Conservation (phyloP, 306 rosid species). For the Pachyrhizus erosus region DNA sequence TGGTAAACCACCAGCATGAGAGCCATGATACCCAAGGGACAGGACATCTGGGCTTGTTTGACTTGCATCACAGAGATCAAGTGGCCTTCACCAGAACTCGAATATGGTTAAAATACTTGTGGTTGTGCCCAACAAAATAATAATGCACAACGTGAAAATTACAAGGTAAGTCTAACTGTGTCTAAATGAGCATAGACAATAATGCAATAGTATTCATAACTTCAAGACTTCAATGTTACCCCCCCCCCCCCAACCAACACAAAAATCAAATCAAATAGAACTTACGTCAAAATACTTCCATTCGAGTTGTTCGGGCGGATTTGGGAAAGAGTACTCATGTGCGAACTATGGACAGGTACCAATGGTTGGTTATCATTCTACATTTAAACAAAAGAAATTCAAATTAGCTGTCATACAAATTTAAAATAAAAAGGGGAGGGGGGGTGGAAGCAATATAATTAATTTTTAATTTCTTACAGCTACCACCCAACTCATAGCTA, state of each 20-base stretch:
- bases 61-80: slow-evolving; percentile 85
- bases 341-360: slow-evolving; percentile 76
- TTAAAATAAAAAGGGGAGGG: neutral
- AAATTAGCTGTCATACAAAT: slow-evolving; percentile 38
- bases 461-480: neutral
- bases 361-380: slow-evolving; percentile 76
- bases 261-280: slow-evolving; percentile 32
- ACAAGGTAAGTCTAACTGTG: slow-evolving; percentile 2
- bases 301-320: slow-evolving; percentile 74
- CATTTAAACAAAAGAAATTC: slow-evolving; percentile 39
- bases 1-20: slow-evolving; percentile 75
- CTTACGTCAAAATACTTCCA: slow-evolving; percentile 88
- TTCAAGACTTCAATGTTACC: neutral
- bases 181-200: slow-evolving; percentile 21
- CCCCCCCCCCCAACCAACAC: neutral
- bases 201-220: slow-evolving; percentile 16
- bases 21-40: slow-evolving; percentile 72
- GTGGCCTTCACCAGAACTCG: slow-evolving; percentile 79
- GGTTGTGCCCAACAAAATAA: slow-evolving; percentile 19
- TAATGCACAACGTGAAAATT: neutral
- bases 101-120: slow-evolving; percentile 36
- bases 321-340: slow-evolving; percentile 67
- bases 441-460: slow-evolving; percentile 2
- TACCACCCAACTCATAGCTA: neutral
- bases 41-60: slow-evolving; percentile 70